Base-by-base conservation (phyloP, 2,329 filamentous ascomycete genomes). In the Curvularia sp. region DNA sequence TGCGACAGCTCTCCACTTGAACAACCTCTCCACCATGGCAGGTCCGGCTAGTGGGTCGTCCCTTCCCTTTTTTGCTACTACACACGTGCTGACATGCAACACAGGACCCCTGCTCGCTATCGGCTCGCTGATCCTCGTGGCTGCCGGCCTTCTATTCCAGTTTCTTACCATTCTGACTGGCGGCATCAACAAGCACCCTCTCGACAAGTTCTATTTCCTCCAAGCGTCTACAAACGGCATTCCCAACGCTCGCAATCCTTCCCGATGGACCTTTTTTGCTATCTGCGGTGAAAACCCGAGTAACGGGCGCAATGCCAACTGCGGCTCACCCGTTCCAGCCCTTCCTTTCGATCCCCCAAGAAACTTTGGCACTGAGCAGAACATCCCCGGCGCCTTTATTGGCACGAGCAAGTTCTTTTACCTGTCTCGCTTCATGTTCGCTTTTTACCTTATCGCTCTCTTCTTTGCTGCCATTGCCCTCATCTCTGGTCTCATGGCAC, bases 221-320 rank as follows among this genome's bases (percentile, higher is more conserved):
- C 83, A 89, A 73, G 91, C 91, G 69, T 85, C 90, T 73, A 97
- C 93, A 0, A 81, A 80, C 30, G 86, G 83, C 72, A 89, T 92
- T 12, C 86, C 88, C 51, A 62, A 82, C 49, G 69, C 84, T 1
- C 75, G 77, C 43, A 81, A 82, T 61, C 80, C 81, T 18, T 89
- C 92, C 12, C 88, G 94, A 80, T 98, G 94, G 94, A 96, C 93
- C 34, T 96, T 90, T 80, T 95, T 96, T 83, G 89, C 91, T 76
- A 82, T 96, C 61, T 96, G 93, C 80, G 86, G 88, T 51, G 81
- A 81, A 28, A 80, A 80, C 61, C 61, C 67, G 1, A 86, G 60
- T 34, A 77, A 80, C 46, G 82, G 82, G 28, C 76, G 88, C 74
- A 82, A 81, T 50, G 79, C 74, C 51, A 76, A 90, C 78, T 97